Evolutionary conservation across 352 stramenopile species (phyloP).

Genomic region (Globisporangium paroecandrum): DNA sequence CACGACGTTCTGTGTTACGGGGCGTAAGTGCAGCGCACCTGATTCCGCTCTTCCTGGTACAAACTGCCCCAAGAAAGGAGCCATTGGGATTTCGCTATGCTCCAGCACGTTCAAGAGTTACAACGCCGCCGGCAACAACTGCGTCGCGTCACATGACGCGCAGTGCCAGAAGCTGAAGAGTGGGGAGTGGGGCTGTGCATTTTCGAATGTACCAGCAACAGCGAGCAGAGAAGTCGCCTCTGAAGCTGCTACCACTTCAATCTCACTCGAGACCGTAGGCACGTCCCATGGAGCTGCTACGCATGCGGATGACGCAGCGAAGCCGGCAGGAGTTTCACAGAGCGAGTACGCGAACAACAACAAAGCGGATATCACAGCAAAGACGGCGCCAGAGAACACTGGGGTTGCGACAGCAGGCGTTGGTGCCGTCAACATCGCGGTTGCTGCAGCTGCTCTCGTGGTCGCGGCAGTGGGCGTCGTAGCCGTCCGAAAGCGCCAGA

Average conservation of each 20-base stretch:
- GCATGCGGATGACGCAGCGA: background rate
- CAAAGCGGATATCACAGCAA: slow-evolving; percentile 3
- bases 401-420: background rate
- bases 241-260: background rate
- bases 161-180: slow-evolving; percentile 29
- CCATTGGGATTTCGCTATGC: slow-evolving; percentile 34
- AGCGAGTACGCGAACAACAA: background rate
- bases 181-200: slow-evolving; percentile 38
- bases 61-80: slow-evolving; percentile 34
- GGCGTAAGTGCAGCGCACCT: slow-evolving; percentile 29
- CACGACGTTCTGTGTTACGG: slow-evolving; percentile 46
- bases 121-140: slow-evolving; percentile 14
- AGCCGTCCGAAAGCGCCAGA: slow-evolving; percentile 15
- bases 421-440: background rate
- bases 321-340: background rate
- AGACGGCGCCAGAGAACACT: background rate
- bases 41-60: slow-evolving; percentile 13
- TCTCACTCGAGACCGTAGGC: background rate
- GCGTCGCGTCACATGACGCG: slow-evolving; percentile 36
- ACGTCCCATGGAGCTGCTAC: background rate
- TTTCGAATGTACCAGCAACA: slow-evolving; percentile 1
- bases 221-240: background rate
- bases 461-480: slow-evolving; percentile 13
- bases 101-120: slow-evolving; percentile 23
- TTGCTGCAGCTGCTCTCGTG: slow-evolving; percentile 13